Evolutionary conservation across 257 asterid species (phyloP).

Genomic region (Solanum ahanhuiri): DNA sequence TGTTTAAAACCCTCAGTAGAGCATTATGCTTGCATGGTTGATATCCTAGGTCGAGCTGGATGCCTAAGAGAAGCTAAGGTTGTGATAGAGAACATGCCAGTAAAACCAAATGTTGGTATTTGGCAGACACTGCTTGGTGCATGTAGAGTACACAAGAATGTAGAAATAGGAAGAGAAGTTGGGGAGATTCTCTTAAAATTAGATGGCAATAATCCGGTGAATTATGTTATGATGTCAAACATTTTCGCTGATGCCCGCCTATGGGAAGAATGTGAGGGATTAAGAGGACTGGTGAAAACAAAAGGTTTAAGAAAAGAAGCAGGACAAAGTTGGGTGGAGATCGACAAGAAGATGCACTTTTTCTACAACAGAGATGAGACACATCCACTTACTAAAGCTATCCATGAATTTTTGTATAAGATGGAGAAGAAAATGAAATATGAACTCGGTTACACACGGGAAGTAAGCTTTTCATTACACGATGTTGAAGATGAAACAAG

Average conservation of each 20-base stretch:
- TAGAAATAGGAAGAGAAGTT: slow-evolving; percentile 40
- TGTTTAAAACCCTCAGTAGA: slow-evolving; percentile 38
- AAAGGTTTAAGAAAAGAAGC: slow-evolving; percentile 52
- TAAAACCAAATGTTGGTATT: slow-evolving; percentile 39
- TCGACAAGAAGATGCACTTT: slow-evolving; percentile 32
- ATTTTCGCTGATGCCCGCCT: slow-evolving; percentile 34
- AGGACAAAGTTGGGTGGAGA: slow-evolving; percentile 49
- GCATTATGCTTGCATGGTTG: slow-evolving; percentile 63
- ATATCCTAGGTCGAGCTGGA: slow-evolving; percentile 53
- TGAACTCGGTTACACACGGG: slow-evolving; percentile 26
- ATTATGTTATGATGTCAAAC: slow-evolving; percentile 45
- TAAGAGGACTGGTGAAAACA: slow-evolving; percentile 26
- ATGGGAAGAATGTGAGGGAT: slow-evolving; percentile 47
- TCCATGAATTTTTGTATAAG: slow-evolving; percentile 23
- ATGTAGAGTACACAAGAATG: slow-evolving; percentile 37
- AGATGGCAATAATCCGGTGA: slow-evolving; percentile 43
- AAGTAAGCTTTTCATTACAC: slow-evolving; percentile 31
- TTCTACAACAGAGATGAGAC: slow-evolving; percentile 36
- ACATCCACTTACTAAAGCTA: slow-evolving; percentile 22
- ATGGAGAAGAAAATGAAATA: slow-evolving; percentile 33
- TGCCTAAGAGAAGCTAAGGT: slow-evolving; percentile 39
- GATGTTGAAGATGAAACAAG: slow-evolving; percentile 42
- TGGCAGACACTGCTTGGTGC: slow-evolving; percentile 60
- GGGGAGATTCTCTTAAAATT: slow-evolving; percentile 33
- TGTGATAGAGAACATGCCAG: slow-evolving; percentile 42